phyloP scores from a whole-genome alignment of 2,329 filamentous ascomycete genomes.

The Arthrinium phaeospermum region DNA sequence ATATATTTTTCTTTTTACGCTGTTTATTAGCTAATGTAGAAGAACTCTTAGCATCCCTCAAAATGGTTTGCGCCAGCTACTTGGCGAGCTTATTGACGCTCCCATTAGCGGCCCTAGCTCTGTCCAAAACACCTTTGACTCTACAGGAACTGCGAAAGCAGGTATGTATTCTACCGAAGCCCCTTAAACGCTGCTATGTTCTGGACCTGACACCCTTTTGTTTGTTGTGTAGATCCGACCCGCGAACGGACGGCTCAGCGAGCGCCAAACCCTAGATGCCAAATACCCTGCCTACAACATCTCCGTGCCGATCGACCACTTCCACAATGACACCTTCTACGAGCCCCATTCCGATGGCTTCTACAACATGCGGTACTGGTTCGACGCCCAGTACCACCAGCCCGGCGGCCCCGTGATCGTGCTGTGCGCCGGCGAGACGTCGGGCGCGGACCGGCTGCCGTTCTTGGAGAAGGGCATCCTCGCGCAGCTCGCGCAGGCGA shows the following conservation, averaged over 20 bases:
- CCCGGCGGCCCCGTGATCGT: constrained; percentile 82
- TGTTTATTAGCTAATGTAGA: neutral
- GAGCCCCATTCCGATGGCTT: constrained; percentile 73
- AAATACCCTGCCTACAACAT: constrained; percentile 48
- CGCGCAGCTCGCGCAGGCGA: constrained; percentile 71
- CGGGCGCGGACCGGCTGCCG: constrained; percentile 64
- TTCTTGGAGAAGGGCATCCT: constrained; percentile 82
- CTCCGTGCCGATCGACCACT: constrained; percentile 73
- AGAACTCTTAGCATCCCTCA: neutral
- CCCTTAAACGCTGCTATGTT: neutral
- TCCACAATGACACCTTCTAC: constrained; percentile 79
- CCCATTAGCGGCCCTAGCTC: constrained; percentile 15
- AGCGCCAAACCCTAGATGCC: constrained; percentile 28
- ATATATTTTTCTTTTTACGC: no score
- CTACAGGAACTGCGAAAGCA: constrained; percentile 20
- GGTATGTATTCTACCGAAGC: neutral
- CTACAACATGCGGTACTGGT: constrained; percentile 82
- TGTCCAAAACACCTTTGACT: constrained; percentile 16
- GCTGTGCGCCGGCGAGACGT: constrained; percentile 74
- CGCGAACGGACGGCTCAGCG: constrained; percentile 17
- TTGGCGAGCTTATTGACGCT: constrained; percentile 21
- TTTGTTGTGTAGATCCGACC: neutral
- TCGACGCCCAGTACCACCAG: constrained; percentile 77
- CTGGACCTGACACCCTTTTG: neutral
- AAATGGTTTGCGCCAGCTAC: constrained; percentile 19